Conservation (phyloP, 202 grass and related monocot genomes). For the Cymbopogon flexuosus region DNA sequence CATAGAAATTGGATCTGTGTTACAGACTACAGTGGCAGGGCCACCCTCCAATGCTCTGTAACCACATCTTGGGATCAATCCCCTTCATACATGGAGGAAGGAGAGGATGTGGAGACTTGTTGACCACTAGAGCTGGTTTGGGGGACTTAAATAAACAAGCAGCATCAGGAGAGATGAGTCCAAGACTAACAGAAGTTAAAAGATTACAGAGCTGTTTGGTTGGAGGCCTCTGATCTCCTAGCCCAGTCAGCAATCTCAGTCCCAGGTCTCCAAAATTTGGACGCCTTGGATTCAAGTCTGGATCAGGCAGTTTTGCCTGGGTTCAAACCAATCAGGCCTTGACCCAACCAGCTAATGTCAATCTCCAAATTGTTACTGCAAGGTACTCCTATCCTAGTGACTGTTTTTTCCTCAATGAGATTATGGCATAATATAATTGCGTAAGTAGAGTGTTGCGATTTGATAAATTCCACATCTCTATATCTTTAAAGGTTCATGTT, state of each 20-base stretch:
- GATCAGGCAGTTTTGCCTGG: not conserved
- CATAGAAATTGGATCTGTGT: conserved; percentile 41
- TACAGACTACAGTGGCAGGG: not conserved
- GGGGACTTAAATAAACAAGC: not conserved
- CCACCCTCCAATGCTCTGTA: conserved; percentile 28
- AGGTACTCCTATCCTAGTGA: too few relatives aligned
- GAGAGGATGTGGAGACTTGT: conserved; percentile 6
- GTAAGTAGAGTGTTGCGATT: too few relatives aligned
- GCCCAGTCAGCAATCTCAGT: not conserved
- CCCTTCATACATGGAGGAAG: not conserved
- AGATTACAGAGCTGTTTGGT: not conserved
- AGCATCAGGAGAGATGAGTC: not conserved
- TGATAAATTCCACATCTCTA: not conserved
- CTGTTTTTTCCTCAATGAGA: too few relatives aligned
- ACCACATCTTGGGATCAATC: conserved; percentile 17
- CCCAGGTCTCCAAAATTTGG: not conserved
- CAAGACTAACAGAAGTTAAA: not conserved
- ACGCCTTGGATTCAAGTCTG: not conserved
- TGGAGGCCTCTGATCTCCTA: not conserved
- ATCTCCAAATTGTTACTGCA: too few relatives aligned
- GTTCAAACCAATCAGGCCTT: not conserved
- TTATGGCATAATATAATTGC: too few relatives aligned
- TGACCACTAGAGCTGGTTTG: conserved; percentile 18
- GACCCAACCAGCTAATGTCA: too few relatives aligned
- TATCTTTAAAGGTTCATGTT: not conserved